Evolutionary conservation across 2,329 filamentous ascomycete species (phyloP), one percentile per base, ranked within the genome.

Genomic region (Alternaria conjuncta): DNA sequence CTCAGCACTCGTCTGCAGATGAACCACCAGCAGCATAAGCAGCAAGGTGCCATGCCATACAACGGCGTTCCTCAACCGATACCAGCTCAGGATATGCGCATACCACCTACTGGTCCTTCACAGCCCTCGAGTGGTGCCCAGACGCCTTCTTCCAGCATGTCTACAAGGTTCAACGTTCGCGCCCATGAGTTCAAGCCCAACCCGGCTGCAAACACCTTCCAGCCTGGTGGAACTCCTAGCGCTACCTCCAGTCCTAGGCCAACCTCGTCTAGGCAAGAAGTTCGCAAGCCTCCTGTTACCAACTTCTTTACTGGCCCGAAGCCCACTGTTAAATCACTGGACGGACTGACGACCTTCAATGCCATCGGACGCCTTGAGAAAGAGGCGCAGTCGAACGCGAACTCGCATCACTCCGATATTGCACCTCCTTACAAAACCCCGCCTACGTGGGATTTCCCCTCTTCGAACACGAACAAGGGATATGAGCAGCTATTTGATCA

Each of bases 151-250:
- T 87, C 87, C 6, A 84, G 82, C 18, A 75, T 78, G 2, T 84
- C 86, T 5, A 85, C 82, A 7, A 84, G 85, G 63, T 86, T 90
- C 78, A 90, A 89, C 66, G 87, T 87, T 36, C 86, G 85, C 57
- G 89, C 88, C 1, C 82, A 86, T 75, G 94, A 97, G 74, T 98
- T 97, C 81, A 90, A 91, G 68, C 96, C 95, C 18, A 96, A 91
- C 72, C 90, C 92, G 5, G 91, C 91, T 65, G 94, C 94, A 0
- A 87, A 88, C 47, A 86, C 90, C 2, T 98, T 99, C 81, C 95
- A 90, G 70, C 95, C 92, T 6, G 92, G 85, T 18, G 81, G 79
- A 47, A 78, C 83, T 50, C 82, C 83, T 47, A 92, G 90, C 75
- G 85, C 87, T 50, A 86, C 88, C 36, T 93, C 92, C 3, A 96